Evolutionary conservation across 352 stramenopile species (phyloP).

Genomic region (Saprolegnia parasitica): DNA sequence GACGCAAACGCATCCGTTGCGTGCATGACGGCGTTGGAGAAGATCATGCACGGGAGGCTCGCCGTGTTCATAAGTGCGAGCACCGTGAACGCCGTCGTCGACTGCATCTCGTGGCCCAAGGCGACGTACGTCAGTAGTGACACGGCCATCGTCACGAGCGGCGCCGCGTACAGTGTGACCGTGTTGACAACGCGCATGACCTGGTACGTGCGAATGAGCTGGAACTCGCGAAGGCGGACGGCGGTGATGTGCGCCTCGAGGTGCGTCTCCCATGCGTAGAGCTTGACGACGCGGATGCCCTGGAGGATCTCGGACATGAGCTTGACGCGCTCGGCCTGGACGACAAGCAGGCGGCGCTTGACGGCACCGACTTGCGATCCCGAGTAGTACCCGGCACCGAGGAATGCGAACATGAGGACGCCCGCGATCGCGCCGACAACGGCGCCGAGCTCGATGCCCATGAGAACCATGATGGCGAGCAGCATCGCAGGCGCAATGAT

Average conservation of each 20-base stretch:
- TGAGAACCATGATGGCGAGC: slow-evolving; percentile 39
- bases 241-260: slow-evolving; percentile 47
- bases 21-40: slow-evolving; percentile 47
- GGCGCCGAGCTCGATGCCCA: slow-evolving; percentile 41
- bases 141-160: slow-evolving; percentile 42
- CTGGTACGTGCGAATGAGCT: slow-evolving; percentile 51
- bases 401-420: not conserved
- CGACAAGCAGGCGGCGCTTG: slow-evolving; percentile 37
- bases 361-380: slow-evolving; percentile 4
- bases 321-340: slow-evolving; percentile 81
- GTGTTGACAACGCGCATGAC: slow-evolving; percentile 59
- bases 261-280: slow-evolving; percentile 68
- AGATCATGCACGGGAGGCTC: slow-evolving; percentile 51
- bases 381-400: not conserved
- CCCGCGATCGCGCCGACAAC: slow-evolving; percentile 17
- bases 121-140: slow-evolving; percentile 52
- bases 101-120: slow-evolving; percentile 50
- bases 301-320: slow-evolving; percentile 90
- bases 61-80: slow-evolving; percentile 52
- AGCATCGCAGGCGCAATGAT: slow-evolving; percentile 49
- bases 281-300: slow-evolving; percentile 82
- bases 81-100: slow-evolving; percentile 49
- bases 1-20: slow-evolving; percentile 46
- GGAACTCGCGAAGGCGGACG: slow-evolving; percentile 47
- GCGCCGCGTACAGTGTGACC: slow-evolving; percentile 46